Percentiles rank a stretch among this genome's conserved stretches.
phyloP scores from a whole-genome alignment of 1,284 basidiomycete genomes.

The Sparassis latifolia region DNA sequence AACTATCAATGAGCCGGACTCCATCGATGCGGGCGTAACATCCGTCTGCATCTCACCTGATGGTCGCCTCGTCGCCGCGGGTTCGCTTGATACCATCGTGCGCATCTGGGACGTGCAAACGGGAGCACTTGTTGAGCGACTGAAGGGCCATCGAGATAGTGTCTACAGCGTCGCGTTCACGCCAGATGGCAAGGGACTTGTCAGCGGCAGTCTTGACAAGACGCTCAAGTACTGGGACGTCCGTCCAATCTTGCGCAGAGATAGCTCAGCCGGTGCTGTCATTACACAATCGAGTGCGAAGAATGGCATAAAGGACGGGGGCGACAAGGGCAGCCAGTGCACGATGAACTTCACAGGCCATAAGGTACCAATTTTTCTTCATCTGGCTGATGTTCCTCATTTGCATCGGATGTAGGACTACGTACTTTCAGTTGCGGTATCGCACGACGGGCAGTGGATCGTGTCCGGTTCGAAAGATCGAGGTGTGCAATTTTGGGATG shows the following conservation, averaged over 20 bases:
- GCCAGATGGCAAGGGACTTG: slow-evolving; percentile 62
- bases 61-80: slow-evolving; percentile 63
- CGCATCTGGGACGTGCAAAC: slow-evolving; percentile 68
- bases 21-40: slow-evolving; percentile 62
- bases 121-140: slow-evolving; percentile 60
- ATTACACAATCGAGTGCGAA: slow-evolving; percentile 15
- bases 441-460: slow-evolving; percentile 70
- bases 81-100: slow-evolving; percentile 69
- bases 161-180: slow-evolving; percentile 77
- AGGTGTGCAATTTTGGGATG: slow-evolving; percentile 75
- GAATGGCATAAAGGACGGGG: slow-evolving; percentile 23
- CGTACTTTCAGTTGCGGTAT: slow-evolving; percentile 58
- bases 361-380: slow-evolving; percentile 36
- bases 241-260: slow-evolving; percentile 19
- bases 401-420: slow-evolving; percentile 38
- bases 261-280: slow-evolving; percentile 13
- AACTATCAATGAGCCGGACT: slow-evolving; percentile 34
- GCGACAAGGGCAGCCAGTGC: slow-evolving; percentile 42
- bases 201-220: slow-evolving; percentile 69
- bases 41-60: slow-evolving; percentile 62
- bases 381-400: slow-evolving; percentile 15
- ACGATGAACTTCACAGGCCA: slow-evolving; percentile 64
- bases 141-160: slow-evolving; percentile 69
- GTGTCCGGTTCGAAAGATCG: slow-evolving; percentile 77
- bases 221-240: slow-evolving; percentile 75